Base-by-base conservation (phyloP, 2,329 filamentous ascomycete genomes). In the Fusarium zealandicum region DNA sequence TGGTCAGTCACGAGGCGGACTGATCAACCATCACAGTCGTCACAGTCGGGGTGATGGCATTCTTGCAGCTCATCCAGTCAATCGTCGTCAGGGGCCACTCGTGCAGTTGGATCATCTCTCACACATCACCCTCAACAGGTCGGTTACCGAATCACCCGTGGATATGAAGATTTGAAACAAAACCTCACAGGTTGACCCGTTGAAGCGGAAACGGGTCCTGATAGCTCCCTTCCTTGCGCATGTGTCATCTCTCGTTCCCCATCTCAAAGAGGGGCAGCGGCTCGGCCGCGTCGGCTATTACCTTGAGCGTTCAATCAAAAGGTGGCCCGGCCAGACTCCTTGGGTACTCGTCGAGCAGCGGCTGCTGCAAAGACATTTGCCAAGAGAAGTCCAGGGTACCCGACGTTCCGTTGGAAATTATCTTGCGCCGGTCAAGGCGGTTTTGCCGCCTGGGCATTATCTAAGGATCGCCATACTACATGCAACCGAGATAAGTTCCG, bases 251-350 rank as follows among this genome's bases (percentile, higher is more conserved):
- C 32, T 46, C 41, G 37, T 43, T 50, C 46, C 36, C 37, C 46
- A 28, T 49, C 36, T 17, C 32, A 46, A 47, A 35, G 59, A 56
- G 59, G 59, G 50, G 54, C 53, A 51, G 20, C 36, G 41, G 35
- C 43, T 59, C 54, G 59, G 51, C 43, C 32, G 47, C 33, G 27
- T 63, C 46, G 43, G 54, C 27, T 54, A 52, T 59, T 36, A 43
- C 40, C 46, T 51, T 25, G 45, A 56, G 39, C 43, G 49, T 61
- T 51, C 42, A 27, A 41, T 51, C 42, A 27, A 41, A 27, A 40
- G 51, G 36, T 46, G 50, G 42, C 54, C 54, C 35, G 47, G 53
- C 41, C 30, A 18, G 48, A 42, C 40, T 32, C 57, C 43, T 35
- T 46, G 35, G 47, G 36, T 49, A 41, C 25, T 37, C 44, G 13